Percentiles rank a stretch among this genome's conserved stretches.
Conservation (phyloP, 495 filamentous ascomycete species). For the Cryomyces minteri region DNA sequence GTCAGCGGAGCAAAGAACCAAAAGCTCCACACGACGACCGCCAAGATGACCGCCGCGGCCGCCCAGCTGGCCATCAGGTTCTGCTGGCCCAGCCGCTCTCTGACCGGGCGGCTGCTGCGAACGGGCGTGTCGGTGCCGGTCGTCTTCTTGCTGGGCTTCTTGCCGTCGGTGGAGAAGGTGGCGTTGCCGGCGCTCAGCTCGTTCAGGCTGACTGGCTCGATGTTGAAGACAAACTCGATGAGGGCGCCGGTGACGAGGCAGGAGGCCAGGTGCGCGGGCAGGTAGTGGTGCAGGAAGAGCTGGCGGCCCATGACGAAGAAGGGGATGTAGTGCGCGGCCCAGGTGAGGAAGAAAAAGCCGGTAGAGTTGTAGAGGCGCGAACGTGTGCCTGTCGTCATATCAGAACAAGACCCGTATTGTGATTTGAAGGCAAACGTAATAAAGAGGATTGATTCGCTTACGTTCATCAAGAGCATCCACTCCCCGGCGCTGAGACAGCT, state of each 20-base stretch:
- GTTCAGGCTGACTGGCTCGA: constrained; percentile 45
- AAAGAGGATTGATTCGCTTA: constrained; percentile 32
- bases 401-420: neutral
- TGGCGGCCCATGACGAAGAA: constrained; percentile 64
- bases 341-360: constrained; percentile 90
- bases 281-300: constrained; percentile 59
- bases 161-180: constrained; percentile 22
- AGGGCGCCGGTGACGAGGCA: constrained; percentile 90
- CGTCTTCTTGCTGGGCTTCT: constrained; percentile 33
- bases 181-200: constrained; percentile 12
- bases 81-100: constrained; percentile 64
- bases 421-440: constrained; percentile 1
- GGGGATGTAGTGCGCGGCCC: constrained; percentile 56
- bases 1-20: constrained; percentile 88
- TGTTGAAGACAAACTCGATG: constrained; percentile 88
- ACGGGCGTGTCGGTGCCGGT: constrained; percentile 10
- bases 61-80: constrained; percentile 63
- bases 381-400: constrained; percentile 44
- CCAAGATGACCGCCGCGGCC: constrained; percentile 50
- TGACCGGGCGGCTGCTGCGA: constrained; percentile 36
- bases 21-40: constrained; percentile 57
- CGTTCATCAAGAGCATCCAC: constrained; percentile 85
- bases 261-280: constrained; percentile 82
- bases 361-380: constrained; percentile 94
- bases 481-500: constrained; percentile 77